Percentiles rank a stretch among this genome's conserved stretches.
phyloP scores from a whole-genome alignment of 768 basidiomycete genomes.

The Leccinum rimulosum region DNA sequence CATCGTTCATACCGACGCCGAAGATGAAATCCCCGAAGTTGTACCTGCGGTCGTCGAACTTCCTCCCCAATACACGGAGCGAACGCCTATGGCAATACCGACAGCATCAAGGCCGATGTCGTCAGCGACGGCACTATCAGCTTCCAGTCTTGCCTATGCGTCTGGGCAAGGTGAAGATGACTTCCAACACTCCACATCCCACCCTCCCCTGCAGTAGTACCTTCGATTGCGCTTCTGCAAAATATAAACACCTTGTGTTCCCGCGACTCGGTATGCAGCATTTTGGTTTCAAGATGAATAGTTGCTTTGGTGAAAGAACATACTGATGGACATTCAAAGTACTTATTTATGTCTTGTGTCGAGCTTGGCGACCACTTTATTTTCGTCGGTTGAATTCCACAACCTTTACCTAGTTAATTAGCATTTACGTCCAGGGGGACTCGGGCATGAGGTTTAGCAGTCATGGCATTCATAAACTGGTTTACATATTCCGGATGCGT shows the following conservation, averaged over 20 bases:
- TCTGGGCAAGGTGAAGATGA: slow-evolving; percentile 10
- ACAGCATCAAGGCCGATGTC: slow-evolving; percentile 15
- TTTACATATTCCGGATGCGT: slow-evolving; percentile 3
- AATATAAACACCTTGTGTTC: slow-evolving; percentile 1
- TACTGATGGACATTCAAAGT: slow-evolving; percentile 3
- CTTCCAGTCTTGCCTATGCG: slow-evolving; percentile 12
- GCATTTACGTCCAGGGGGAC: not conserved
- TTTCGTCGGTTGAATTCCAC: slow-evolving; percentile 3
- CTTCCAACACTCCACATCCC: slow-evolving; percentile 1
- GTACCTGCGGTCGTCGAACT: slow-evolving; percentile 63
- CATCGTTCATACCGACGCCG: slow-evolving; percentile 67
- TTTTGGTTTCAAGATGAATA: not conserved
- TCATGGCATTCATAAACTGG: slow-evolving; percentile 11
- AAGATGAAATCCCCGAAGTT: slow-evolving; percentile 47
- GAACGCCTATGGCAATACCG: slow-evolving; percentile 20
- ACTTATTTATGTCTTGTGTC: slow-evolving; percentile 12
- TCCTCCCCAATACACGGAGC: slow-evolving; percentile 70
- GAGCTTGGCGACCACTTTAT: slow-evolving; percentile 2
- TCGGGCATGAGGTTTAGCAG: not conserved
- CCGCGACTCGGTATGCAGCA: not conserved
- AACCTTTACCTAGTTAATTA: not conserved
- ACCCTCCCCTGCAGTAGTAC: slow-evolving; percentile 13
- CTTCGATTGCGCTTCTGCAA: not conserved
- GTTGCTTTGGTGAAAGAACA: not conserved
- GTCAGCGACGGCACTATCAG: slow-evolving; percentile 5